Percentiles rank a stretch among this genome's conserved stretches.
Evolutionary conservation across 1,284 basidiomycete genomes (phyloP).

Genomic region (Sporisorium sorghi): DNA sequence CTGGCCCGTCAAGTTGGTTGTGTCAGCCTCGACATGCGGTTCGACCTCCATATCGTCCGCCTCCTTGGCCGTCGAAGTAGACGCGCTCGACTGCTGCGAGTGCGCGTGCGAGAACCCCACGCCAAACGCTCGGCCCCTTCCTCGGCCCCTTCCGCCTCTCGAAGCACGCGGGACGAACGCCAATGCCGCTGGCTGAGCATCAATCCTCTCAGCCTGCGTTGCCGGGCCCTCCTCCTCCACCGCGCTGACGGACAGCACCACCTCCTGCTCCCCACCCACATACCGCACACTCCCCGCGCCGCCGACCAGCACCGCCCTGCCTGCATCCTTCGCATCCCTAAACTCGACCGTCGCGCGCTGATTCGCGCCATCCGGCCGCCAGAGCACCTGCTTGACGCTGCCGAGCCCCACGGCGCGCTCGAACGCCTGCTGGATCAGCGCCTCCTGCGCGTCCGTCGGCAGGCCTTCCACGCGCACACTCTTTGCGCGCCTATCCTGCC

Average conservation of each 20-base stretch:
- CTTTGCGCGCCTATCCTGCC: conserved; percentile 27
- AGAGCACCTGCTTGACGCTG: conserved; percentile 56
- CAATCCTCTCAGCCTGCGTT: background rate
- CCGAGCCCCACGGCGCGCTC: conserved; percentile 52
- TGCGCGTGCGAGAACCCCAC: conserved; percentile 7
- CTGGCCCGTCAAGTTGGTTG: conserved; percentile 34
- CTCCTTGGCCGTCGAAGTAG: conserved; percentile 1
- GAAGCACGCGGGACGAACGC: conserved; percentile 34
- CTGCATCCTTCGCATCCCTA: conserved; percentile 40
- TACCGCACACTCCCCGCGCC: conserved; percentile 17
- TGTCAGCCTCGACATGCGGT: background rate
- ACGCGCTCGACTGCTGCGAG: conserved; percentile 1
- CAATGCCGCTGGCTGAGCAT: conserved; percentile 6
- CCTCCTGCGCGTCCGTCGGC: conserved; percentile 65
- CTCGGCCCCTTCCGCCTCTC: conserved; percentile 27
- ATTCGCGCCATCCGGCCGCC: conserved; percentile 48
- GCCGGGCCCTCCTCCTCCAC: conserved; percentile 11
- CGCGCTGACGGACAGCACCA: conserved; percentile 6
- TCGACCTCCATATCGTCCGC: conserved; percentile 39
- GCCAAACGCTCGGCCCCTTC: conserved; percentile 34
- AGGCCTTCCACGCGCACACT: conserved; percentile 53
- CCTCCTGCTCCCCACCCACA: background rate
- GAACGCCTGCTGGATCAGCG: conserved; percentile 65
- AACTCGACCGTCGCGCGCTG: conserved; percentile 55
- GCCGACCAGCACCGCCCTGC: conserved; percentile 43